Evolutionary conservation across 2,329 filamentous ascomycete genomes (phyloP), one percentile per base, ranked within the genome.

Genomic region (Orbilia javanica): DNA sequence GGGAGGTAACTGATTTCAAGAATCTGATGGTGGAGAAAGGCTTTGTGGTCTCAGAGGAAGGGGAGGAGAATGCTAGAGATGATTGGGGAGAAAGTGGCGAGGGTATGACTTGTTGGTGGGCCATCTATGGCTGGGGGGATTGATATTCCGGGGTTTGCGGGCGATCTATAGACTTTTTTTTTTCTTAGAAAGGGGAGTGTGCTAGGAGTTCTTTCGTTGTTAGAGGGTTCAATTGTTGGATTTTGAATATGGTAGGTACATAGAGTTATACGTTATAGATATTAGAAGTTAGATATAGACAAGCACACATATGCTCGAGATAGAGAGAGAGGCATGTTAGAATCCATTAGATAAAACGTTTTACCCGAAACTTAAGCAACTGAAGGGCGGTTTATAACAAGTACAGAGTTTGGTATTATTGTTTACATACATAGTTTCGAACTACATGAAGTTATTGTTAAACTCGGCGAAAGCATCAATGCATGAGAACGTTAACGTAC

Each of bases 71-170:
- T 4, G 92, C 91, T 8, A 88, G 89, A 81, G 92, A 95, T 82
- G 92, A 95, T 83, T 95, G 92, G 92, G 88, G 87, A 1, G 86
- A 39, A 83, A 84, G 62, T 79, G 85, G 86, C 63, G 88, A 71
- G 25, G 27, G 20, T 22, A 77, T 93, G 31, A 87, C 86, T 53
- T 93, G 91, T 81, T 93, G 91, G 91, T 89, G 90, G 88, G 90
- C 89, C 5, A 84, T 92, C 1, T 93, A 86, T 64, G 78, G 44
- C 27, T 67, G 71, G 71, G 11, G n/a, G 6, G 25, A 18, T 39
- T 60, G 50, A 36, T 39, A 39, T 39, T 11, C 2, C 8, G 34
- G 7, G 13, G 34, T 39, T 10, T n/a, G n/a, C n/a, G n/a, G n/a
- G n/a, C n/a, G n/a, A n/a, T 13, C 34, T 11, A 11, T 39, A 13